A percentile compares a stretch with the other conserved stretches of the same genome.
Evolutionary conservation across 306 rosid species (phyloP).

Genomic region (Sindora glabra): DNA sequence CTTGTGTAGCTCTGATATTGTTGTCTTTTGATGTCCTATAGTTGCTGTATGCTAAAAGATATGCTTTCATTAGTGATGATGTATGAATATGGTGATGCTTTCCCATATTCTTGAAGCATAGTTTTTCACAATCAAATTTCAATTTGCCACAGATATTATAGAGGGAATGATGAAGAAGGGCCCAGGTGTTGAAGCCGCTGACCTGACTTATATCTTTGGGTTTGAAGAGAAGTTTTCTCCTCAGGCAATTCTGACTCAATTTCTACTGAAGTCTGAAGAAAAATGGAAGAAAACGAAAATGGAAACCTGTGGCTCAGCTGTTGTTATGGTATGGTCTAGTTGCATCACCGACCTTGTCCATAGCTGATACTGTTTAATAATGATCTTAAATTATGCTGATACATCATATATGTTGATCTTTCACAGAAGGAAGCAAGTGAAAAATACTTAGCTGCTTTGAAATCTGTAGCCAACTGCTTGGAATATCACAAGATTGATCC

Average conservation of each 20-base stretch:
- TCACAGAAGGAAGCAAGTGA: slow-evolving; percentile 42
- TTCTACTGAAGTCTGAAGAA: slow-evolving; percentile 40
- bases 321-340: slow-evolving; percentile 33
- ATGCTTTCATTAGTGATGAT: not conserved
- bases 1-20: too few species aligned
- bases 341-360: slow-evolving; percentile 1
- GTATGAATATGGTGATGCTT: slow-evolving; percentile 7
- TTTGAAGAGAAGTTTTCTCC: slow-evolving; percentile 41
- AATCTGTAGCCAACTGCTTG: slow-evolving; percentile 42
- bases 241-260: slow-evolving; percentile 30
- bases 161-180: slow-evolving; percentile 36
- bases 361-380: slow-evolving; percentile 5
- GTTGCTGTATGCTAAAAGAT: too few species aligned
- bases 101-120: not conserved
- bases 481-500: slow-evolving; percentile 42
- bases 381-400: slow-evolving; percentile 4
- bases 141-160: slow-evolving; percentile 30
- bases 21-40: too few species aligned
- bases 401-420: slow-evolving; percentile 17
- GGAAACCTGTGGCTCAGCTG: slow-evolving; percentile 15
- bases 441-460: slow-evolving; percentile 50
- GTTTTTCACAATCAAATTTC: slow-evolving; percentile 3
- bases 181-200: slow-evolving; percentile 37
- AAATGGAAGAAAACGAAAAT: slow-evolving; percentile 41
- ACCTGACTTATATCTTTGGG: slow-evolving; percentile 50